Evolutionary conservation across 768 basidiomycete species (phyloP).

Genomic region (Suillus clintonianus): DNA sequence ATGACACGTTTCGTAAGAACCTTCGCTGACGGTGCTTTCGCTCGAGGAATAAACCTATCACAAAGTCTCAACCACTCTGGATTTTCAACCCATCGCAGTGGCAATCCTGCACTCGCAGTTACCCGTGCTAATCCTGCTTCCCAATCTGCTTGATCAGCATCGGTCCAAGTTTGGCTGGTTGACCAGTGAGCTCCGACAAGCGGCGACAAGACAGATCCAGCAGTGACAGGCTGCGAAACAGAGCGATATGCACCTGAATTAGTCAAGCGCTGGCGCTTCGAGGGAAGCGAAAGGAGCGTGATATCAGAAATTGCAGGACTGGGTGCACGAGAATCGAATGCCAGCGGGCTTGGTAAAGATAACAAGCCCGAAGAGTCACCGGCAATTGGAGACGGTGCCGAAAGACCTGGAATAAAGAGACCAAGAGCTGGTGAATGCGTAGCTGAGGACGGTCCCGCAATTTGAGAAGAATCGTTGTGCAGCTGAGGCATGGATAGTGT

Average conservation of each 20-base stretch:
- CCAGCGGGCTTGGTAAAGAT: neutral
- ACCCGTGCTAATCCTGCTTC: conserved; percentile 19
- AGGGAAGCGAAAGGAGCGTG: neutral
- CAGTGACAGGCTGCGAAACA: neutral
- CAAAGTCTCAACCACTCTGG: conserved; percentile 32
- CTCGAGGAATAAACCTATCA: conserved; percentile 32
- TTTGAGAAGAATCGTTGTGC: neutral
- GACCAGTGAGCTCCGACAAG: neutral
- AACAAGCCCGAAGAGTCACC: neutral
- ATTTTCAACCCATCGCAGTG: conserved; percentile 41
- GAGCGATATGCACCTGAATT: neutral
- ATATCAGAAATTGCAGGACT: conserved; percentile 3
- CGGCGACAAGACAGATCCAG: neutral
- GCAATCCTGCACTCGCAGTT: conserved; percentile 35
- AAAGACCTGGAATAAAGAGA: neutral
- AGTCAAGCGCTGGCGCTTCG: neutral
- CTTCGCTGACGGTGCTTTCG: conserved; percentile 23
- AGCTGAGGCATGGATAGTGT: neutral
- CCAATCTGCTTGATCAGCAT: neutral
- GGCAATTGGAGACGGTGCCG: neutral
- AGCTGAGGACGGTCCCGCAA: neutral
- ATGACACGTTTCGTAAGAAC: conserved; percentile 26
- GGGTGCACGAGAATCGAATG: neutral
- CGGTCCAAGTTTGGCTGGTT: neutral
- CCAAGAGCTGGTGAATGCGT: neutral